Percentiles rank a stretch among this genome's conserved stretches.
Evolutionary conservation across 2,329 filamentous ascomycete species (phyloP).

Genomic region (Penicillium brasilianum): DNA sequence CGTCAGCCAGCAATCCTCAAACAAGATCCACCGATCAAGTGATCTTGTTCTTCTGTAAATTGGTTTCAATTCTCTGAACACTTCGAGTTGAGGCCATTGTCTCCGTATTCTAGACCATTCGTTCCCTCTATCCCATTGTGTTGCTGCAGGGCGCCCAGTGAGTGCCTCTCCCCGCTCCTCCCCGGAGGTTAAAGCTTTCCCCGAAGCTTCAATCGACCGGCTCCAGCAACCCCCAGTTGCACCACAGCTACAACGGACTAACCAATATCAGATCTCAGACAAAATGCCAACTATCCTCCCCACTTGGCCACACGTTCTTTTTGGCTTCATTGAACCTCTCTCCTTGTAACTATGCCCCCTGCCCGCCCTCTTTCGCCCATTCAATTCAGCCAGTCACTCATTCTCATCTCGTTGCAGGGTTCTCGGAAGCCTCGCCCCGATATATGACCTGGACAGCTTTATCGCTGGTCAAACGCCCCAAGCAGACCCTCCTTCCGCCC

Average conservation of each 20-base stretch:
- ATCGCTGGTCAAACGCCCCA: constrained; percentile 64
- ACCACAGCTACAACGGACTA: background rate
- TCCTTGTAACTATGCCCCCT: constrained; percentile 60
- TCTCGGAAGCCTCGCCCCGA: constrained; percentile 62
- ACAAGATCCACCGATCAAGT: constrained; percentile 5
- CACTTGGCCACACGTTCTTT: constrained; percentile 66
- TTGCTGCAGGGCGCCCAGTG: background rate
- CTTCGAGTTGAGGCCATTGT: background rate
- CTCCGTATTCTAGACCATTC: background rate
- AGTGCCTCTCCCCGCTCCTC: background rate
- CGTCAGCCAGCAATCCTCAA: constrained; percentile 15
- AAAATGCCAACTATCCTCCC: constrained; percentile 60
- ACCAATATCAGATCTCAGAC: background rate
- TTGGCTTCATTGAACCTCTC: constrained; percentile 71
- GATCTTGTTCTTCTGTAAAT: background rate
- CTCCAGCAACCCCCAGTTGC: background rate
- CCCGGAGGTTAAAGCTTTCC: constrained; percentile 3
- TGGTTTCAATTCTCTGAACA: background rate
- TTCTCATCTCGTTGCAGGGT: constrained; percentile 51
- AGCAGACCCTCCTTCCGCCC: constrained; percentile 33
- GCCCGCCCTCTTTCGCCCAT: background rate
- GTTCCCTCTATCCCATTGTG: background rate
- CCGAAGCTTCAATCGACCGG: background rate
- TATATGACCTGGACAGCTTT: constrained; percentile 66
- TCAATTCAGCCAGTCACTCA: constrained; percentile 10